phyloP scores from a whole-genome alignment of 2,329 filamentous ascomycete genomes.

The Verticillium klebahnii region DNA sequence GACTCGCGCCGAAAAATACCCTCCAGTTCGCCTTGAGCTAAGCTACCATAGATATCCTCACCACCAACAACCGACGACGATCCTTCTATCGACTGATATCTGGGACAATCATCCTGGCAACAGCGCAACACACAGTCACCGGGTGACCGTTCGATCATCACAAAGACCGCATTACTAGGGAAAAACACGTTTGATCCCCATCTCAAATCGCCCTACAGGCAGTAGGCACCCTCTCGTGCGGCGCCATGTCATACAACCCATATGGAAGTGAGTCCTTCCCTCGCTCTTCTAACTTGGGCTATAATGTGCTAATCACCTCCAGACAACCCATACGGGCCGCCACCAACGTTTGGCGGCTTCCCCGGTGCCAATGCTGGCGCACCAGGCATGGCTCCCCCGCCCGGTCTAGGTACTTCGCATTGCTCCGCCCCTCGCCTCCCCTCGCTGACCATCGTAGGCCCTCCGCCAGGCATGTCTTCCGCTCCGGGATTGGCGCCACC shows the following conservation, averaged over 20 bases:
- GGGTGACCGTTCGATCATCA: neutral
- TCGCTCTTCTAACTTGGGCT: neutral
- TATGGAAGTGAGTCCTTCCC: constrained; percentile 45
- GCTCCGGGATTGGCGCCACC: constrained; percentile 76
- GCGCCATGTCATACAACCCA: constrained; percentile 55
- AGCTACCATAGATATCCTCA: neutral
- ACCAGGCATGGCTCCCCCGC: constrained; percentile 71
- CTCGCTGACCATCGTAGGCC: constrained; percentile 35
- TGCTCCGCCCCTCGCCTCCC: neutral
- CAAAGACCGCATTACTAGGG: neutral
- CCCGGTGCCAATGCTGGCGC: constrained; percentile 50
- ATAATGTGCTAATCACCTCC: constrained; percentile 11
- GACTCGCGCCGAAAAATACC: constrained; percentile 9
- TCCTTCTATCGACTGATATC: neutral
- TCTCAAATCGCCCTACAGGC: neutral
- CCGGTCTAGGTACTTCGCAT: constrained; percentile 67
- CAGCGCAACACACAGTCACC: neutral
- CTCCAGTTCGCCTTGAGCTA: neutral
- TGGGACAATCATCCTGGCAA: neutral
- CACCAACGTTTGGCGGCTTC: constrained; percentile 69
- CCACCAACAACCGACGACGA: neutral
- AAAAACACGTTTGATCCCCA: neutral
- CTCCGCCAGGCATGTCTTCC: constrained; percentile 75
- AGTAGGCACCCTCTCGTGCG: neutral
- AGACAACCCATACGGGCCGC: constrained; percentile 63